Conservation (phyloP, 768 basidiomycete species). For the Hygrocybe punicea region DNA sequence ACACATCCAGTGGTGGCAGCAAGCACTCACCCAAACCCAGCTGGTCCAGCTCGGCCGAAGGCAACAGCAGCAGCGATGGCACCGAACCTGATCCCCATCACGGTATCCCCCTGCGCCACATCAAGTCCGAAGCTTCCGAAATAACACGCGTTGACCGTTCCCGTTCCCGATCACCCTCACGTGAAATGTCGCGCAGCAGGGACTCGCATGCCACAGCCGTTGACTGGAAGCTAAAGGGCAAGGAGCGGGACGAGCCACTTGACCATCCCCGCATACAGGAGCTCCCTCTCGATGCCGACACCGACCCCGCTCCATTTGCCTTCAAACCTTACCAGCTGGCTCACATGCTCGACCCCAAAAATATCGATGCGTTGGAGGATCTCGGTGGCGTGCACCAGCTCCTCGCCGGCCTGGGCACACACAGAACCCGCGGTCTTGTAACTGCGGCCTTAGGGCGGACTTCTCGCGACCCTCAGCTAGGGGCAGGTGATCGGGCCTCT, state of each 20-base stretch:
- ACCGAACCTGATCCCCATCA: slow-evolving; percentile 51
- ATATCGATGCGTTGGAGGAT: slow-evolving; percentile 54
- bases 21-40: slow-evolving; percentile 56
- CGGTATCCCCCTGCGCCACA: slow-evolving; percentile 23
- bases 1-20: slow-evolving; percentile 19
- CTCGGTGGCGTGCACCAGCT: slow-evolving; percentile 72
- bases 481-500: slow-evolving; percentile 7
- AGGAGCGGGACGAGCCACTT: slow-evolving; percentile 46
- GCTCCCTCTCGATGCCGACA: slow-evolving; percentile 39
- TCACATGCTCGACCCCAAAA: slow-evolving; percentile 87
- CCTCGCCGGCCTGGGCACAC: slow-evolving; percentile 70
- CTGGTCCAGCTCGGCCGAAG: slow-evolving; percentile 45
- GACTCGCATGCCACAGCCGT: slow-evolving; percentile 20
- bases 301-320: slow-evolving; percentile 66
- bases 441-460: slow-evolving; percentile 44
- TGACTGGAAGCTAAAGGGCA: not conserved
- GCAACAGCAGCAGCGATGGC: slow-evolving; percentile 45
- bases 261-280: slow-evolving; percentile 82
- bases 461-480: not conserved
- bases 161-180: slow-evolving; percentile 23
- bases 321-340: slow-evolving; percentile 77
- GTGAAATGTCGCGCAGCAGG: slow-evolving; percentile 15
- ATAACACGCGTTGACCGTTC: slow-evolving; percentile 7
- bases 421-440: slow-evolving; percentile 63
- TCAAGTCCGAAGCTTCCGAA: slow-evolving; percentile 5